phyloP scores from a whole-genome alignment of 352 stramenopile genomes.

The Thraustochytrium sp. region DNA sequence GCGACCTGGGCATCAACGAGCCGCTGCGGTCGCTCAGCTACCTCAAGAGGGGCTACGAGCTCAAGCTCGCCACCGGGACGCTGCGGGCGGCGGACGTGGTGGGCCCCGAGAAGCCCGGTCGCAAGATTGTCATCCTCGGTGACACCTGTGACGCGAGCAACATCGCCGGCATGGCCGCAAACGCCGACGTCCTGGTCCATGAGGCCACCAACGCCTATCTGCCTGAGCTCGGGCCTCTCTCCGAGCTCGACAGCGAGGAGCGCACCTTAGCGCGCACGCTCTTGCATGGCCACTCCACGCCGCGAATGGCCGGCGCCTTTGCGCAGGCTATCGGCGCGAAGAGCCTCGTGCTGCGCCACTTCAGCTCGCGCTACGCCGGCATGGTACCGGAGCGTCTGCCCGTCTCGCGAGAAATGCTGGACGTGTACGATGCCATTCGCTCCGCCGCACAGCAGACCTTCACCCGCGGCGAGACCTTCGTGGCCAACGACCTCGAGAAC shows the following conservation, averaged over 20 bases:
- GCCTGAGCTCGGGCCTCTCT: slow-evolving; percentile 51
- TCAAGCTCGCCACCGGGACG: slow-evolving; percentile 66
- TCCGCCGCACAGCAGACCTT: background rate
- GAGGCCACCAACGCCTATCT: slow-evolving; percentile 67
- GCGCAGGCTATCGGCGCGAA: slow-evolving; percentile 61
- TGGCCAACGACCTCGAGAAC: background rate
- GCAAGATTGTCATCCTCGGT: slow-evolving; percentile 72
- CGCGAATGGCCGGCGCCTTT: slow-evolving; percentile 71
- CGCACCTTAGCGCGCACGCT: slow-evolving; percentile 56
- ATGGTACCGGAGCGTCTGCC: background rate
- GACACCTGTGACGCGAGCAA: slow-evolving; percentile 66
- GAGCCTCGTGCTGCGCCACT: slow-evolving; percentile 73
- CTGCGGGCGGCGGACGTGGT: slow-evolving; percentile 62
- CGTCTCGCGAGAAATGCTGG: background rate
- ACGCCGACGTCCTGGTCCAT: slow-evolving; percentile 74
- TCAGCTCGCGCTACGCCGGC: slow-evolving; percentile 59
- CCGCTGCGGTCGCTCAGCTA: slow-evolving; percentile 66
- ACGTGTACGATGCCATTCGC: background rate
- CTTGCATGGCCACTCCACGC: slow-evolving; percentile 73
- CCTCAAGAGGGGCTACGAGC: slow-evolving; percentile 54
- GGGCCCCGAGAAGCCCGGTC: slow-evolving; percentile 55
- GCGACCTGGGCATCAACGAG: slow-evolving; percentile 57
- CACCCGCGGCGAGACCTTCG: background rate
- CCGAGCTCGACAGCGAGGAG: slow-evolving; percentile 9
- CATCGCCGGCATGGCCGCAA: slow-evolving; percentile 57